Conservation (phyloP, 2,329 filamentous ascomycete genomes). For the Apiospora marii region DNA sequence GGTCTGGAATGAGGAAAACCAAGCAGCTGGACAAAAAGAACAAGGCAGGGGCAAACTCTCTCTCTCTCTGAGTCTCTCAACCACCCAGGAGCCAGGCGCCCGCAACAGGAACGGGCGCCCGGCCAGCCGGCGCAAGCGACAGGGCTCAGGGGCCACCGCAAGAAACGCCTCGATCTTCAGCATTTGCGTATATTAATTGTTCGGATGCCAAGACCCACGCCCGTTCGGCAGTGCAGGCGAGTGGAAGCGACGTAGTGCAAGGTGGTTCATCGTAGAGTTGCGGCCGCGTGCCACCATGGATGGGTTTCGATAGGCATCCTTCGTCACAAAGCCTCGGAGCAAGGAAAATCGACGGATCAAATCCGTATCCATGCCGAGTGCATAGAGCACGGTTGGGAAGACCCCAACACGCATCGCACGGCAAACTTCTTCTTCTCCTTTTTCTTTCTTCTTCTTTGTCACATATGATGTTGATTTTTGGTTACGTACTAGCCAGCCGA, state of each 20-base stretch:
- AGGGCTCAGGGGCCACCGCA: not conserved
- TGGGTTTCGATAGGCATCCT: not conserved
- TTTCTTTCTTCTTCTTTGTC: not conserved
- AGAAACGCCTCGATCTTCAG: slow-evolving; percentile 11
- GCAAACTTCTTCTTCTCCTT: not conserved
- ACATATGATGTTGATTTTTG: not conserved
- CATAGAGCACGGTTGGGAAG: not conserved
- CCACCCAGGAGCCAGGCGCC: not conserved
- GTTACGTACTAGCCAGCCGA: not conserved
- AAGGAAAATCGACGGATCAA: not conserved
- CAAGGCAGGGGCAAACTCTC: slow-evolving; percentile 11
- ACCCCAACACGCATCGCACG: not conserved
- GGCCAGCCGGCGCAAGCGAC: slow-evolving; percentile 9
- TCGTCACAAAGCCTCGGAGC: slow-evolving; percentile 5
- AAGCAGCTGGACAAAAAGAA: slow-evolving; percentile 11
- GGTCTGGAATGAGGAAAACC: slow-evolving; percentile 3
- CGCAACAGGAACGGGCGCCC: slow-evolving; percentile 6
- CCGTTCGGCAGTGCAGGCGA: slow-evolving; percentile 13
- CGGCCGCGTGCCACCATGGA: slow-evolving; percentile 13
- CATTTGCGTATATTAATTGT: slow-evolving; percentile 16
- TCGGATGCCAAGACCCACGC: slow-evolving; percentile 21
- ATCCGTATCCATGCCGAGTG: not conserved
- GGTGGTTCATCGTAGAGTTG: not conserved
- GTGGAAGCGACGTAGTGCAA: slow-evolving; percentile 19
- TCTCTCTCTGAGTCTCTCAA: not conserved